Base-by-base conservation (phyloP, 2,329 filamentous ascomycete genomes). In the Fusarium sp. region DNA sequence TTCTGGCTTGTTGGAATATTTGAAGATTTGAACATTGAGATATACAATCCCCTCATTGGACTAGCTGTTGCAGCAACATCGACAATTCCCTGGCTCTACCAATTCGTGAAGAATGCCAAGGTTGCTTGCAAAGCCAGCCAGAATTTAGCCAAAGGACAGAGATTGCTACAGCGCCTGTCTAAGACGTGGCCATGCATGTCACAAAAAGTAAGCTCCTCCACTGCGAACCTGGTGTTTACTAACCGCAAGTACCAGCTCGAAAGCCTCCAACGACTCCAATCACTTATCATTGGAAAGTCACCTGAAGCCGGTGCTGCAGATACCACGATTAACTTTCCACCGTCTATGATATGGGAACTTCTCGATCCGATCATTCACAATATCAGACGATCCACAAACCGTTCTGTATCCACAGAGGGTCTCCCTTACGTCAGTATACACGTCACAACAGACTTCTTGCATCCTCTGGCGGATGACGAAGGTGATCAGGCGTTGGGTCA, bases 1-100 rank as follows among this genome's bases (percentile, higher is more conserved):
- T 68, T 67, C 13, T 68, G 65, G 65, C 52, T 68, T 1, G 39
- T 68, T n/a, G 65, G 65, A 3, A 68, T 68, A 33, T 68, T 68
- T 4, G 52, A 68, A 15, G 52, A 68, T 12, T 41, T 68, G 9
- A 60, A 55, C 1, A 6, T 67, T 4, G 63, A 68, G 9, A 61
- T 67, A 9, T 52, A 24, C 0, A 61, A 42, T 6, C 65, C 65
- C 6, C 39, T 68, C 0, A 38, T 67, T 1, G 65, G 65, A 3
- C 13, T 68, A 5, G 63, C 65, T 2, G 65, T 68, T 18, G 63
- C 65, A n/a, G 65, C 65, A 15, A 68, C 65, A 2, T 68, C 63
- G 3, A 68, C 63, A 1, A 67, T 68, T 6, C 63, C 65, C 3
- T 68, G 65, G 65, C 28, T 68, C 0, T 68, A 68, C 3, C 65